Conservation (phyloP, 129 eudicot genomes). For the Dittrichia graveolens region DNA sequence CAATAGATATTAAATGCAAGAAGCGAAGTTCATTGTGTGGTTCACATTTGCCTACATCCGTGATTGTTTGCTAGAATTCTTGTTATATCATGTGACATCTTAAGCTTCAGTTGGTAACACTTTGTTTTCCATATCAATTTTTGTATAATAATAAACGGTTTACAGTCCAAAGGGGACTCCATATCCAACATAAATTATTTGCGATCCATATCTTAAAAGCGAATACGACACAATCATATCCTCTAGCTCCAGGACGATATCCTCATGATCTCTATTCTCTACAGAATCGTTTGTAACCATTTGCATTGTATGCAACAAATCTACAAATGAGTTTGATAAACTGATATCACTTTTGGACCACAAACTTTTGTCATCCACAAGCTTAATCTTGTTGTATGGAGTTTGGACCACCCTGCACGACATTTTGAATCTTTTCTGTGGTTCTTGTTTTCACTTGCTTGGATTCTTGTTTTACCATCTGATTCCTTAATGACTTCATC, state of each 20-base stretch:
- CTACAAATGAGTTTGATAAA: conserved; percentile 33
- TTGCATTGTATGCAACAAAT: conserved; percentile 31
- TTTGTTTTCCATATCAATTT: background rate
- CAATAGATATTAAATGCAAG: background rate
- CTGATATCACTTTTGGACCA: conserved; percentile 37
- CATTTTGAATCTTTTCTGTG: conserved; percentile 22
- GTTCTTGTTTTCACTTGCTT: conserved; percentile 35
- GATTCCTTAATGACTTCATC: conserved; percentile 26
- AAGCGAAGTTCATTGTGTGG: background rate
- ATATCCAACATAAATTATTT: conserved; percentile 9
- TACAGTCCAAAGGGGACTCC: conserved; percentile 15
- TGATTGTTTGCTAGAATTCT: background rate
- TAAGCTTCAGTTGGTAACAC: background rate
- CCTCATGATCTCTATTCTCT: conserved; percentile 29
- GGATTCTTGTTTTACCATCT: conserved; percentile 11
- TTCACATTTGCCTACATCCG: background rate
- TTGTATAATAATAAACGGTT: background rate
- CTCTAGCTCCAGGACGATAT: conserved; percentile 30
- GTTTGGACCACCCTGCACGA: conserved; percentile 43
- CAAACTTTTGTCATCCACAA: conserved; percentile 33
- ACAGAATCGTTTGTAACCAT: conserved; percentile 33
- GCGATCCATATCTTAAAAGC: conserved; percentile 6
- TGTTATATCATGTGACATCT: background rate
- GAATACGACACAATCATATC: conserved; percentile 21
- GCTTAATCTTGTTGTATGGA: conserved; percentile 21